A percentile compares a stretch with the other conserved stretches of the same genome.
These are phyloP conservation scores for Aspergillus sp. DNA, from an alignment of 2,329 filamentous ascomycete genomes.

Conservation along the genomic window DNA sequence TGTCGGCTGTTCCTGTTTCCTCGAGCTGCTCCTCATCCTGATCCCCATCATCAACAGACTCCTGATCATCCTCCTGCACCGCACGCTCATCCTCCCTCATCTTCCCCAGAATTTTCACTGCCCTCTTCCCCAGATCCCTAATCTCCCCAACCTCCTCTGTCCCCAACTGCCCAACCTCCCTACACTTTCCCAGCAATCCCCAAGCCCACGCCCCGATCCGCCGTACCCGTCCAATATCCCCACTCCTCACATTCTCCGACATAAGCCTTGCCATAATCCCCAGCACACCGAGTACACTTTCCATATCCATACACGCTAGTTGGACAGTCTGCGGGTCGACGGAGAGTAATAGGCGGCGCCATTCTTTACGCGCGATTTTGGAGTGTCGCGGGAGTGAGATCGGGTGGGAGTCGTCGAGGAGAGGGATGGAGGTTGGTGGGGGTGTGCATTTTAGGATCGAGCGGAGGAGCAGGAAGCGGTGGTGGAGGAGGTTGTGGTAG, in stretches of 20 bases:
- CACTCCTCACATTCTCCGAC: slow-evolving; percentile 56
- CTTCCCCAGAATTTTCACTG: slow-evolving; percentile 45
- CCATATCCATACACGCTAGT: slow-evolving; percentile 50
- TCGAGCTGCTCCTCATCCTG: slow-evolving; percentile 1
- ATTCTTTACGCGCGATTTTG: slow-evolving; percentile 51
- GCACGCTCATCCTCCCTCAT: slow-evolving; percentile 40
- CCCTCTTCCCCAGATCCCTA: slow-evolving; percentile 71
- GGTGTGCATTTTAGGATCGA: slow-evolving; percentile 51
- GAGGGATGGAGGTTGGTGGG: slow-evolving; percentile 46
- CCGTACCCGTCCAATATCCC: slow-evolving; percentile 53
- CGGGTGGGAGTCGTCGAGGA: slow-evolving; percentile 49
- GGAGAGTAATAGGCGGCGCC: slow-evolving; percentile 34
- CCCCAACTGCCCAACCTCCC: slow-evolving; percentile 66
- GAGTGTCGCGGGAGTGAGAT: slow-evolving; percentile 50
- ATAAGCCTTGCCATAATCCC: slow-evolving; percentile 53
- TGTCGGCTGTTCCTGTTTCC: neutral
- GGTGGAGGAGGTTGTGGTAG: slow-evolving; percentile 61
- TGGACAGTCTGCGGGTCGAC: slow-evolving; percentile 45
- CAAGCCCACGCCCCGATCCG: slow-evolving; percentile 77
- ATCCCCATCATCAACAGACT: slow-evolving; percentile 12
- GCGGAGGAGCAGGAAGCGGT: slow-evolving; percentile 61
- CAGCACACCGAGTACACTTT: slow-evolving; percentile 60
- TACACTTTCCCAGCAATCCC: slow-evolving; percentile 69
- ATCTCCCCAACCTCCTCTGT: slow-evolving; percentile 69
- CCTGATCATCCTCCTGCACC: slow-evolving; percentile 23